phyloP scores from a whole-genome alignment of 495 filamentous ascomycete genomes.

The Trichocladium antarcticum region DNA sequence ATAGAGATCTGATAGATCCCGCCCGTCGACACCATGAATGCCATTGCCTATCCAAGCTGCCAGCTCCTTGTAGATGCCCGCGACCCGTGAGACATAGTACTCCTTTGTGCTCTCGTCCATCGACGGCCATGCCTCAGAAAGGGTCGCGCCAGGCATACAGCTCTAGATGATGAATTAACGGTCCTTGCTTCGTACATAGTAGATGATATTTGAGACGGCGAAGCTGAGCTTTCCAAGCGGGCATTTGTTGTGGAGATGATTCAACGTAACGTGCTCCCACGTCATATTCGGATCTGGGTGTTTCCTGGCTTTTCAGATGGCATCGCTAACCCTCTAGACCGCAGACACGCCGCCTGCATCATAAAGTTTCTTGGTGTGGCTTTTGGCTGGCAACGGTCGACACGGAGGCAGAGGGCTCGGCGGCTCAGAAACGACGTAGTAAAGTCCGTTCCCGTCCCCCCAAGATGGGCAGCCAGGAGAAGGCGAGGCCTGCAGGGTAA shows the following conservation, averaged over 20 bases:
- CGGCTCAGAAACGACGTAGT: conserved; percentile 6
- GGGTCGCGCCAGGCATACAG: conserved; percentile 2
- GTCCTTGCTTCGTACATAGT: conserved; percentile 1
- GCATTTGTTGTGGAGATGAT: conserved; percentile 9
- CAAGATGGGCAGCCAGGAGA: conserved; percentile 1
- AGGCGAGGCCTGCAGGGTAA: conserved; percentile 2
- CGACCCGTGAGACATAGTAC: conserved; percentile 4
- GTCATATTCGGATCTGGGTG: conserved; percentile 6
- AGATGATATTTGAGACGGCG: neutral
- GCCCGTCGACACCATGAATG: neutral
- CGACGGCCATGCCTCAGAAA: conserved; percentile 1
- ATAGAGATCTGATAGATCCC: conserved; percentile 1
- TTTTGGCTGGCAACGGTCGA: conserved; percentile 5
- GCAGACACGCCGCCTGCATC: conserved; percentile 4
- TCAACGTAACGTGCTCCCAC: conserved; percentile 8
- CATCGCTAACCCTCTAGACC: conserved; percentile 3
- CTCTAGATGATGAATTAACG: conserved; percentile 9
- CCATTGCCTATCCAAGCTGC: neutral
- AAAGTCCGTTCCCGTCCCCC: conserved; percentile 6
- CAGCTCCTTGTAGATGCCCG: neutral
- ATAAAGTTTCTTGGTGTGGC: conserved; percentile 3
- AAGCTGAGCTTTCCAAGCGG: conserved; percentile 6
- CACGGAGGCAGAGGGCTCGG: conserved; percentile 4
- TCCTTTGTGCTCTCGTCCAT: conserved; percentile 10
- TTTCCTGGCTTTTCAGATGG: conserved; percentile 7